Percentiles rank a stretch among this genome's conserved stretches.
Conservation (phyloP, 345 rosid species). For the Sisymbrium irio region DNA sequence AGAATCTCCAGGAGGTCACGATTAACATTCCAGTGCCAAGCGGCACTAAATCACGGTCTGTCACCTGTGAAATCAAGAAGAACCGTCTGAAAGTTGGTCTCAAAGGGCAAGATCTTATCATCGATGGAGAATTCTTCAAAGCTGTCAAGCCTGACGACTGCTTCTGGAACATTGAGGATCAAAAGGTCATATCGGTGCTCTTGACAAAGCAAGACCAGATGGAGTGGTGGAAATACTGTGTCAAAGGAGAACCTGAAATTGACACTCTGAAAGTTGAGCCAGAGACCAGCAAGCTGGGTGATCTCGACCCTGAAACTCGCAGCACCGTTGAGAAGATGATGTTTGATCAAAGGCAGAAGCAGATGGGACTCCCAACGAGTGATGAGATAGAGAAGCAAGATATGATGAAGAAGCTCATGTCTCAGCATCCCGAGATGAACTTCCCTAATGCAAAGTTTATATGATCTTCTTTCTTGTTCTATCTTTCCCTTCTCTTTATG, state of each 20-base stretch:
- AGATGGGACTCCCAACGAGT: conserved; percentile 89
- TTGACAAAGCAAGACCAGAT: conserved; percentile 87
- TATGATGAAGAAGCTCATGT: conserved; percentile 81
- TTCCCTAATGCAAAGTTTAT: conserved; percentile 30
- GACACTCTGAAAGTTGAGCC: conserved; percentile 97
- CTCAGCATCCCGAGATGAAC: conserved; percentile 37
- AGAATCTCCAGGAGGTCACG: conserved; percentile 78
- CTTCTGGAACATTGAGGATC: conserved; percentile 82
- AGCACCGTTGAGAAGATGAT: conserved; percentile 85
- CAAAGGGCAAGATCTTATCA: conserved; percentile 74
- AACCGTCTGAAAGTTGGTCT: conserved; percentile 82
- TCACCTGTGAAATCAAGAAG: conserved; percentile 78
- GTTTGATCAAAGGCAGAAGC: conserved; percentile 94
- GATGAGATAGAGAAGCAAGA: conserved; percentile 87
- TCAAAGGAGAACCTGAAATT: conserved; percentile 80
- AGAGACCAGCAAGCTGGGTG: conserved; percentile 76
- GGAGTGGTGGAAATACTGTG: conserved; percentile 92
- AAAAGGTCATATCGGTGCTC: conserved; percentile 42
- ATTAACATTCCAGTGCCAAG: conserved; percentile 65
- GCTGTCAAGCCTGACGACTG: conserved; percentile 78
- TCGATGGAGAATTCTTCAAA: conserved; percentile 72
- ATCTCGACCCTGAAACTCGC: conserved; percentile 80
- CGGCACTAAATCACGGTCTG: conserved; percentile 73
- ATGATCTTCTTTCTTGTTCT: not conserved
- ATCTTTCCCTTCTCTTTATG: not conserved